Evolutionary conservation across 1,284 basidiomycete genomes (phyloP).

Genomic region (Heterobasidion irregulare): DNA sequence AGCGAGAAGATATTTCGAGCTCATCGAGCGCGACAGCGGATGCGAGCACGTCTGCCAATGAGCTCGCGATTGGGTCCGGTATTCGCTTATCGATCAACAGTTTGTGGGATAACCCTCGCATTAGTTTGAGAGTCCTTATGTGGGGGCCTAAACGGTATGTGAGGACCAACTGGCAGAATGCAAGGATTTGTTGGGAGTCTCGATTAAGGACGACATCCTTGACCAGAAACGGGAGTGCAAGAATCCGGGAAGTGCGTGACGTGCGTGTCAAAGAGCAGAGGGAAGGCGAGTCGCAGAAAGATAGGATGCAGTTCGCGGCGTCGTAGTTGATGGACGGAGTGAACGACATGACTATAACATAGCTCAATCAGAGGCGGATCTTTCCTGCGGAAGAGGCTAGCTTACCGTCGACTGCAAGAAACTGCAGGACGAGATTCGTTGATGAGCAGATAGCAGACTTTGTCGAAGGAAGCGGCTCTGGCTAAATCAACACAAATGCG

Average conservation of each 20-base stretch:
- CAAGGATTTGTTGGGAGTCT: neutral
- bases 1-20: neutral
- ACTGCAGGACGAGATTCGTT: no score
- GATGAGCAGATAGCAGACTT: no score
- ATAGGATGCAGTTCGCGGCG: neutral
- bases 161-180: neutral
- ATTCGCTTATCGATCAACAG: no score
- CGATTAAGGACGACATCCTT: neutral
- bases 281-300: neutral
- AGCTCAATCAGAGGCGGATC: no score
- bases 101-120: neutral
- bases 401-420: no score
- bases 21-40: neutral
- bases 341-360: neutral
- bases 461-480: no score
- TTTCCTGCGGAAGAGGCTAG: no score
- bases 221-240: neutral
- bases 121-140: neutral
- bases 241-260: neutral
- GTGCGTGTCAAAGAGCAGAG: neutral
- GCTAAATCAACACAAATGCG: no score
- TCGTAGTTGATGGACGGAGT: neutral
- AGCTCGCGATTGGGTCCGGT: neutral
- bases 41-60: neutral
- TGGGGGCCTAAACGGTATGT: neutral